These are phyloP conservation scores for Euptelea pleiosperma DNA, from an alignment of 164 flowering plant genomes.

Conservation along the genomic window DNA sequence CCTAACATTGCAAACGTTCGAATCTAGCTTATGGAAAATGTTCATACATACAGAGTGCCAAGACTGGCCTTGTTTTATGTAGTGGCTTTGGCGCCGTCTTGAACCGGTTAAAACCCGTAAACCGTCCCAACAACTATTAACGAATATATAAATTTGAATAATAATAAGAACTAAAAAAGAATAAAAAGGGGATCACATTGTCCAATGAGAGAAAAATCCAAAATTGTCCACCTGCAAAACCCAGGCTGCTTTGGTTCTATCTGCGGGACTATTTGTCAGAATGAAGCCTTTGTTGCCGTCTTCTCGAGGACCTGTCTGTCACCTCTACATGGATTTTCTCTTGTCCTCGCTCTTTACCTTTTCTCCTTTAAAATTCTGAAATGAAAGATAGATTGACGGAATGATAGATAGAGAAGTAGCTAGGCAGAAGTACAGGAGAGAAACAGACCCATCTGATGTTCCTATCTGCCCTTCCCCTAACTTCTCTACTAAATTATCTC, in stretches of 20 bases:
- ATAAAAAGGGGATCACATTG: neutral
- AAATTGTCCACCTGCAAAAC: slow-evolving; percentile 17
- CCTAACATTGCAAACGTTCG: no score
- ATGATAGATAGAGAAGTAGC: neutral
- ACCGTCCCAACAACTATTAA: neutral
- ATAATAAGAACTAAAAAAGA: neutral
- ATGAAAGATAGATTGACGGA: neutral
- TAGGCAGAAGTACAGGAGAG: no score
- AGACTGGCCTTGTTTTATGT: neutral
- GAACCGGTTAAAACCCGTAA: neutral
- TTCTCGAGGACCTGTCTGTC: slow-evolving; percentile 6
- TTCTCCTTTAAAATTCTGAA: neutral
- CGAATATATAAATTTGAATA: neutral
- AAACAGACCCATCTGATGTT: neutral
- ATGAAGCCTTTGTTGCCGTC: slow-evolving; percentile 18
- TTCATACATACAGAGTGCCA: no score
- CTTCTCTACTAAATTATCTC: neutral
- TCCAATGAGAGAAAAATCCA: slow-evolving; percentile 12
- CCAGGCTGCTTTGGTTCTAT: slow-evolving; percentile 25
- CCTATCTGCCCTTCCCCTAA: no score
- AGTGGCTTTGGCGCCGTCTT: neutral
- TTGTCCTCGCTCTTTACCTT: slow-evolving; percentile 9
- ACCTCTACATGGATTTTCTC: slow-evolving; percentile 14
- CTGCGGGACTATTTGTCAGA: slow-evolving; percentile 1
- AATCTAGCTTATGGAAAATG: no score